These are phyloP conservation scores for Gossypium mustelinum DNA, from an alignment of 345 rosid species.

Conservation along the genomic window DNA sequence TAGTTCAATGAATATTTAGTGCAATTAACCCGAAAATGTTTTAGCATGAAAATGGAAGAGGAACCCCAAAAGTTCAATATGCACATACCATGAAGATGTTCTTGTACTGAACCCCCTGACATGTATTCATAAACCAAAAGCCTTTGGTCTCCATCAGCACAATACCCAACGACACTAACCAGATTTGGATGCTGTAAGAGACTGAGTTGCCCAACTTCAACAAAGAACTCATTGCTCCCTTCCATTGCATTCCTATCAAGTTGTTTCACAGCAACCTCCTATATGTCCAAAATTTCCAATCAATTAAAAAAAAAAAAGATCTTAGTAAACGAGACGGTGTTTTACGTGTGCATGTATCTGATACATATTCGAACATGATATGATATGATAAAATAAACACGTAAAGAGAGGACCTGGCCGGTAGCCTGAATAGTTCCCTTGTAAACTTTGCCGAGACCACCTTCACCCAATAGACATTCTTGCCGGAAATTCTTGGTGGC, in stretches of 20 bases:
- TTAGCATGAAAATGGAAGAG: not conserved
- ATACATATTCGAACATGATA: not conserved
- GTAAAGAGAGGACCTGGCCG: conserved; percentile 40
- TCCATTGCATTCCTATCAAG: conserved; percentile 48
- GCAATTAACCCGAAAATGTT: not conserved
- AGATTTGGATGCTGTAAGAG: conserved; percentile 39
- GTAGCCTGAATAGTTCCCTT: conserved; percentile 40
- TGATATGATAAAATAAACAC: not conserved
- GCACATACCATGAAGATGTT: conserved; percentile 37
- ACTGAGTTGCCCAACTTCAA: conserved; percentile 34
- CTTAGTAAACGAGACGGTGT: not conserved
- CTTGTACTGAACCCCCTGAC: conserved; percentile 35
- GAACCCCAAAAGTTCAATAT: not conserved
- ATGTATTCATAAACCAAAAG: conserved; percentile 46
- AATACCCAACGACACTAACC: conserved; percentile 48
- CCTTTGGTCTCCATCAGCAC: conserved; percentile 61
- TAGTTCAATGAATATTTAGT: not conserved
- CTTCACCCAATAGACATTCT: conserved; percentile 42
- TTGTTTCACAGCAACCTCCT: conserved; percentile 57
- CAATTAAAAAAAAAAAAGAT: not conserved
- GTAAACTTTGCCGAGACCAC: not conserved
- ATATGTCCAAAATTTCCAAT: not conserved
- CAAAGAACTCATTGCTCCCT: conserved; percentile 45
- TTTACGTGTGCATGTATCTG: not conserved
- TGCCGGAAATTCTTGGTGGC: conserved; percentile 77